phyloP scores from a whole-genome alignment of 495 filamentous ascomycete species.

The Venustampulla echinocandica region DNA sequence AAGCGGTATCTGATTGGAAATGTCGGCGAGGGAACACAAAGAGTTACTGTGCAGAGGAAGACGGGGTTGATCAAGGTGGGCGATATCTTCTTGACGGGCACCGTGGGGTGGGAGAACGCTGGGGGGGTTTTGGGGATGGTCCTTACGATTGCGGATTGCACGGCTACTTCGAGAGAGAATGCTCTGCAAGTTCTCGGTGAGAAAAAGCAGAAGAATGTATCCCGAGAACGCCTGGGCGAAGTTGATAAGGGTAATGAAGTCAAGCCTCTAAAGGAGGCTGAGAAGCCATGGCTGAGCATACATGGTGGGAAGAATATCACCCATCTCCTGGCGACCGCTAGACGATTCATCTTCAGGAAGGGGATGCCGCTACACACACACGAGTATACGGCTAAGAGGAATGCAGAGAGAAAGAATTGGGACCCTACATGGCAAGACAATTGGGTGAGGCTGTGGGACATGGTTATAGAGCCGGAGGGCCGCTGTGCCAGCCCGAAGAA shows the following conservation, averaged over 20 bases:
- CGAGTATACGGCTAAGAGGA: conserved; percentile 43
- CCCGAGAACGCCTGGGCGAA: too few species aligned
- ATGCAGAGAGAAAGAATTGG: conserved; percentile 6
- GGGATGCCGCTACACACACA: conserved; percentile 58
- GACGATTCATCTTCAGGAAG: conserved; percentile 81
- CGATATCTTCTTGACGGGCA: conserved; percentile 75
- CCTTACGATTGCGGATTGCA: conserved; percentile 66
- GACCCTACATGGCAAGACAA: conserved; percentile 65
- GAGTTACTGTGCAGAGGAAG: conserved; percentile 59
- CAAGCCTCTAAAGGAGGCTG: conserved; percentile 4
- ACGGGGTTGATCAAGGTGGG: conserved; percentile 48
- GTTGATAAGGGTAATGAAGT: conserved; percentile 18
- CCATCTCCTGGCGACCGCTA: conserved; percentile 71
- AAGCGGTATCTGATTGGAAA: conserved; percentile 85
- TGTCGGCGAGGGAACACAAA: conserved; percentile 74
- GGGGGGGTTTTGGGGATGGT: conserved; percentile 82
- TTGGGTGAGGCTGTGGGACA: conserved; percentile 73
- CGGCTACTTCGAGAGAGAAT: conserved; percentile 24
- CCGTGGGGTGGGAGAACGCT: conserved; percentile 59
- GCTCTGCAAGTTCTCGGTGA: too few species aligned
- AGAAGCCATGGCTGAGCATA: conserved; percentile 45
- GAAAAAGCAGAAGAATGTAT: conserved; percentile 26
- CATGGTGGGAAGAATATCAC: conserved; percentile 70
- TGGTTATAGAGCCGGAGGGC: conserved; percentile 44
- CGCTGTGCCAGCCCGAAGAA: conserved; percentile 38